Evolutionary conservation across 2,329 filamentous ascomycete genomes (phyloP), one percentile per base, ranked within the genome.

Genomic region (Trichoderma hamatum): DNA sequence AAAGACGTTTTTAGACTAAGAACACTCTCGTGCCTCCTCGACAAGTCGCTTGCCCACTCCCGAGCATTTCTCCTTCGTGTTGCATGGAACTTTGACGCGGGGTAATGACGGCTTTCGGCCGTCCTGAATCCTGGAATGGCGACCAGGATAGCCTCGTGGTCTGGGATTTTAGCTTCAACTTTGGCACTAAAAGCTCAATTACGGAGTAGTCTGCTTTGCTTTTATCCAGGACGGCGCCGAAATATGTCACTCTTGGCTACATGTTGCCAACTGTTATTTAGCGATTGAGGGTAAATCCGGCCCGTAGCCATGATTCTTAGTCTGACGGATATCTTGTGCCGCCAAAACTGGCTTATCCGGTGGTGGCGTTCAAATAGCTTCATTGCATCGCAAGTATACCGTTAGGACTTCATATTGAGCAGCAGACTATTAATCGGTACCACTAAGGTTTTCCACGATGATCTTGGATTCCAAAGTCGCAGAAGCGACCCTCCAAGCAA

Each of bases 291-390:
- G 52, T 30, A 34, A 26, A 43, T 66, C 63, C 63, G 63, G n/a
- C 36, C 63, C 63, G 63, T 58, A 13, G 52, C 16, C 46, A 39
- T 21, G 36, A 16, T 49, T 58, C 28, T 49, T 59, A 32, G 64
- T 43, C 51, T 67, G 24, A 67, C 64, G 64, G 64, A 67, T 67
- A 67, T 59, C 21, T n/a, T 51, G 54, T 67, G 39, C 39, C 36
- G 64, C 28, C 28, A 5, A 67, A 51, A 28, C 34, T 59, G 52
- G 28, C 54, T 59, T 68, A 61, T 68, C 56, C 65, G 65, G 32
- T 32, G 34, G 46, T 49, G 56, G 65, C 65, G 65, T 68, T 68
- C 65, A 68, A 68, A 68, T 68, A 68, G 65, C 56, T 32, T 61
- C 65, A 61, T 54, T 30, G 65, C 32, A 61, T 60, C 65, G 24